A percentile compares a stretch with the other conserved stretches of the same genome.
These are phyloP conservation scores for Tulasnella calospora DNA, from an alignment of 768 basidiomycete genomes.

Conservation along the genomic window DNA sequence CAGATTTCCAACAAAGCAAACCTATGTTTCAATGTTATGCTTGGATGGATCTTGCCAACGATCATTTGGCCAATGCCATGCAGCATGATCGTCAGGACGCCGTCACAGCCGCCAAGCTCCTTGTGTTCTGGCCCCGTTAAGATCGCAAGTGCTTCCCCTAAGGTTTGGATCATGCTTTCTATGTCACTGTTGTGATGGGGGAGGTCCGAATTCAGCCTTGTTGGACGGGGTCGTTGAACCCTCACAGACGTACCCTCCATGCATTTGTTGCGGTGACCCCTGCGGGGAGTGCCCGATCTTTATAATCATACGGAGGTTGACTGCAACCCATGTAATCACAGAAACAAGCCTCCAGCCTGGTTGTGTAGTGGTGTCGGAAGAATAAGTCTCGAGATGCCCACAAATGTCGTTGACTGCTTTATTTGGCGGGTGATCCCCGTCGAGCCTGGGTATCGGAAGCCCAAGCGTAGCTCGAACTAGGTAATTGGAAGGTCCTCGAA, in stretches of 20 bases:
- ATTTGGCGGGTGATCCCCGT: background rate
- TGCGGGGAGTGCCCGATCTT: too few species aligned
- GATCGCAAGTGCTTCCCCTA: background rate
- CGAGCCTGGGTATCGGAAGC: background rate
- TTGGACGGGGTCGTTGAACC: background rate
- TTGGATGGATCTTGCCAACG: background rate
- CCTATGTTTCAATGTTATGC: background rate
- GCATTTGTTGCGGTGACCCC: background rate
- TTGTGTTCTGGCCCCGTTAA: background rate
- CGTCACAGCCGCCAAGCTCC: background rate
- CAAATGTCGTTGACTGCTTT: background rate
- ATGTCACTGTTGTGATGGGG: background rate
- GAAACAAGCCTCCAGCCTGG: background rate
- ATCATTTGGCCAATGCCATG: background rate
- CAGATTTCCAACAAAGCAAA: background rate
- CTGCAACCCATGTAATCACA: background rate
- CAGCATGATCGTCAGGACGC: background rate
- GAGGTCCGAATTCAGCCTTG: background rate
- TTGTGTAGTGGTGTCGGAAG: background rate
- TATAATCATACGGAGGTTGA: background rate
- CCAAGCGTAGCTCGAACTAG: background rate
- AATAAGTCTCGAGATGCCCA: background rate
- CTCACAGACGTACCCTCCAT: background rate
- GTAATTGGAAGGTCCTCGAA: background rate
- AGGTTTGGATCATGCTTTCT: background rate